Conservation (phyloP, 2,329 filamentous ascomycete genomes). For the Plenodomus tracheiphilus region DNA sequence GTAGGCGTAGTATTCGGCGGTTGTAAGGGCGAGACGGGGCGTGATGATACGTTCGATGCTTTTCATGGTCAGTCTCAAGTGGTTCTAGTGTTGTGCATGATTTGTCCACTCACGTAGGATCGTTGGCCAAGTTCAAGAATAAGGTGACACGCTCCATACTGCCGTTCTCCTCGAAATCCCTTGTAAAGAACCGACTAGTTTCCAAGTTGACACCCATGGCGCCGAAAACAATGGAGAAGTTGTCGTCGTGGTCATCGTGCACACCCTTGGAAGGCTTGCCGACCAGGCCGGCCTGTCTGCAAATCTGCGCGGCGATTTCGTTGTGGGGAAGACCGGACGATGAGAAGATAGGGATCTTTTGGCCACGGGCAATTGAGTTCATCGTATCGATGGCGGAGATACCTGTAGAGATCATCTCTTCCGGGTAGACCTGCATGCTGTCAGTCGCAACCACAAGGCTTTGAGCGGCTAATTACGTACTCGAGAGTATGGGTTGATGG, state of each 20-base stretch:
- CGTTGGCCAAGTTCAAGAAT: slow-evolving; percentile 98
- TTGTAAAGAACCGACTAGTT: slow-evolving; percentile 96
- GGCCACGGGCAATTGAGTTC: slow-evolving; percentile 89
- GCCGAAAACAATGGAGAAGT: slow-evolving; percentile 99
- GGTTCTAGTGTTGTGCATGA: not conserved
- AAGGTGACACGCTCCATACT: slow-evolving; percentile 96
- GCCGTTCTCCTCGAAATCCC: slow-evolving; percentile 98
- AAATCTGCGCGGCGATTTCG: slow-evolving; percentile 98
- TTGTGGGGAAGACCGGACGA: slow-evolving; percentile 98
- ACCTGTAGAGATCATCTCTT: slow-evolving; percentile 99
- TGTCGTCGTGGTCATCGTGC: slow-evolving; percentile 96
- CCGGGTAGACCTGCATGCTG: slow-evolving; percentile 78
- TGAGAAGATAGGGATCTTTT: slow-evolving; percentile 99
- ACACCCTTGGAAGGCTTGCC: slow-evolving; percentile 91
- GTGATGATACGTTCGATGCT: slow-evolving; percentile 99
- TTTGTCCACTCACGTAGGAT: slow-evolving; percentile 78
- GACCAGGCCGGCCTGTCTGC: slow-evolving; percentile 92
- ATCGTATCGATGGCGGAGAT: slow-evolving; percentile 99
- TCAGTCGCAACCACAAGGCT: slow-evolving; percentile 27
- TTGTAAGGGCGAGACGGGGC: slow-evolving; percentile 94
- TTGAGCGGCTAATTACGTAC: slow-evolving; percentile 57
- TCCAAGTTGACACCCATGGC: slow-evolving; percentile 99
- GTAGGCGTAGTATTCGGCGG: slow-evolving; percentile 99
- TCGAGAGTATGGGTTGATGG: slow-evolving; percentile 97
- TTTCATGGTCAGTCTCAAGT: slow-evolving; percentile 22